Conservation (phyloP, 768 basidiomycete genomes). For the Macrolepiota dolichaula region DNA sequence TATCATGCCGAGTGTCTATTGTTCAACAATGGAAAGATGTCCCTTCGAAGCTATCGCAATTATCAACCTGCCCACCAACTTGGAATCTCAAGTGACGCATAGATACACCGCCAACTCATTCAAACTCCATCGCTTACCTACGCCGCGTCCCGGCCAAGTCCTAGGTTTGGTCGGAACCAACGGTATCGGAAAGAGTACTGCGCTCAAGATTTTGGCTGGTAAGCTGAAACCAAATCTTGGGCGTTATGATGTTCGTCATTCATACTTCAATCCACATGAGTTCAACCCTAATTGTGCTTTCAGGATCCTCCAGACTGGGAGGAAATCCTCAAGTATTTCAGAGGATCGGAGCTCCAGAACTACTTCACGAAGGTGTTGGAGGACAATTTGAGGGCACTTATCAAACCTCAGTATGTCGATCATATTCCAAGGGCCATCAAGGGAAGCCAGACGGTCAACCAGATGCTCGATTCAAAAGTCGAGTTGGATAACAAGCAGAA, state of each 20-base stretch:
- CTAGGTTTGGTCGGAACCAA: constrained; percentile 99
- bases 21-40: constrained; percentile 53
- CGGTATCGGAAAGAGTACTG: constrained; percentile 99
- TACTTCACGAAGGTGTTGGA: constrained; percentile 99
- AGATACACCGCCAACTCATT: constrained; percentile 98
- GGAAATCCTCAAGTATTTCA: constrained; percentile 97
- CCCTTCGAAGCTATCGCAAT: constrained; percentile 99
- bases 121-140: constrained; percentile 97
- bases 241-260: constrained; percentile 77
- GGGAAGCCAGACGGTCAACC: constrained; percentile 75
- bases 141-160: constrained; percentile 95
- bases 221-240: constrained; percentile 98
- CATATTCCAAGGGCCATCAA: constrained; percentile 97
- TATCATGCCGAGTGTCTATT: not conserved
- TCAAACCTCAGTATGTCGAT: constrained; percentile 99
- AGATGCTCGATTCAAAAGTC: constrained; percentile 91
- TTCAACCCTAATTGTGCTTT: constrained; percentile 5
- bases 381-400: constrained; percentile 97
- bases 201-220: constrained; percentile 93
- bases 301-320: constrained; percentile 99
- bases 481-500: constrained; percentile 87
- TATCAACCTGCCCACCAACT: constrained; percentile 97
- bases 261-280: not conserved
- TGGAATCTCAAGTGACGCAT: constrained; percentile 95
- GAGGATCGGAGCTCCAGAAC: constrained; percentile 97